Conservation (phyloP, 2,329 filamentous ascomycete species). For the Lecanicillium sp. region DNA sequence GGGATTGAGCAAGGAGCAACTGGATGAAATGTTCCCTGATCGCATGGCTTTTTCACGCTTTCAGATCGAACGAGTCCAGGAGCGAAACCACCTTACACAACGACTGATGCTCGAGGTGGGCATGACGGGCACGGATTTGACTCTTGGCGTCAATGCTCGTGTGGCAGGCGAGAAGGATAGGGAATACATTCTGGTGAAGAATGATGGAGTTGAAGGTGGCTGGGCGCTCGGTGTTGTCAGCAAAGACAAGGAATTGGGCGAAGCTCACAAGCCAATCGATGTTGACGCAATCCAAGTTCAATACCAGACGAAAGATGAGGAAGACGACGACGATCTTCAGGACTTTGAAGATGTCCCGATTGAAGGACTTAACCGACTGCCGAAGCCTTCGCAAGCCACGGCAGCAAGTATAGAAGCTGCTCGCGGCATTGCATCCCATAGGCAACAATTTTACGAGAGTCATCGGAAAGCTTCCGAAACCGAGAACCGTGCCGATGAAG, state of each 20-base stretch:
- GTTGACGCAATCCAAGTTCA: constrained; percentile 62
- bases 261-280: constrained; percentile 84
- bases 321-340: constrained; percentile 54
- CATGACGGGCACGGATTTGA: constrained; percentile 70
- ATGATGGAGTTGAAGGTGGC: constrained; percentile 87
- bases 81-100: constrained; percentile 91
- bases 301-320: constrained; percentile 49
- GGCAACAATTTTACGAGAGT: constrained; percentile 19
- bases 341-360: constrained; percentile 93
- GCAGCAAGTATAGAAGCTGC: constrained; percentile 17
- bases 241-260: constrained; percentile 70
- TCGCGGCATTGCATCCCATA: constrained; percentile 16
- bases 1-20: constrained; percentile 92
- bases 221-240: constrained; percentile 94
- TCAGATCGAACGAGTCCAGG: constrained; percentile 87
- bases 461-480: constrained; percentile 5
- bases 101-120: constrained; percentile 90
- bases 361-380: constrained; percentile 77
- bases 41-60: constrained; percentile 96
- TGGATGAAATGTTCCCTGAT: constrained; percentile 95
- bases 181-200: constrained; percentile 95
- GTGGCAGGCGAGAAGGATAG: constrained; percentile 80
- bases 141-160: constrained; percentile 56
- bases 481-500: constrained; percentile 23
- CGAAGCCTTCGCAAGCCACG: constrained; percentile 41